Evolutionary conservation across 768 basidiomycete genomes (phyloP), one percentile per base, ranked within the genome.

Genomic region (Cyathus striatus): DNA sequence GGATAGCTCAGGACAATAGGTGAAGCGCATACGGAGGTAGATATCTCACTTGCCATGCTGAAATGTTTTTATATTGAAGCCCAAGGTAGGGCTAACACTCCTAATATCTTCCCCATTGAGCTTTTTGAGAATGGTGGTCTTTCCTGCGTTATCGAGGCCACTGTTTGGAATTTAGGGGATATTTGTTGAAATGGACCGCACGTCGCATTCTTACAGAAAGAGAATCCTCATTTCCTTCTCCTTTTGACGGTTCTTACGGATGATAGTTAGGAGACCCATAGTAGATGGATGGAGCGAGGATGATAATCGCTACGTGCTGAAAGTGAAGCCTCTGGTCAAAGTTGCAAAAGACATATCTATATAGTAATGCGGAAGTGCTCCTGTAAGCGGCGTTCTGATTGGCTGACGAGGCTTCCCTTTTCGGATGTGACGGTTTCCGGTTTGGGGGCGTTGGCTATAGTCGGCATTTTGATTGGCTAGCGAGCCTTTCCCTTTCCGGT

Each of bases 51-150:
- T 87, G 64, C 85, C 78, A 62, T 96, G 88, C 21, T 81, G 71
- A 55, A 98, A 91, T 5, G 95, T 96, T 73, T 94, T 95, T 74
- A 98, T 99, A 62, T 98, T 96, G 75, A 99, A 99, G 9, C 96
- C 96, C 12, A 99, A 70, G 7, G 96, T 98, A 2, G 96, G 96
- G 55, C 86, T 90, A 43, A 98, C 82, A 40, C 73, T 77, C 55
- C 73, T 74, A 52, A 95, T 91, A 63, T 95, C 89, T 65, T 98
- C 95, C 17, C 83, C 86, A 48, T 89, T 94, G 49, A 98, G 73
- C 62, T 89, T 90, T 71, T 97, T 98, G 45, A 98, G 65, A 51
- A 98, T 96, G 2, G 95, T 99, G 2, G 96, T 98, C 72, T 99
- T 98, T 41, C 96, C 96, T 2, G 95, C 96, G 58, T 99, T 98